Conservation (phyloP, 2,329 filamentous ascomycete genomes). For the Magnaporthiopsis rhizophila region DNA sequence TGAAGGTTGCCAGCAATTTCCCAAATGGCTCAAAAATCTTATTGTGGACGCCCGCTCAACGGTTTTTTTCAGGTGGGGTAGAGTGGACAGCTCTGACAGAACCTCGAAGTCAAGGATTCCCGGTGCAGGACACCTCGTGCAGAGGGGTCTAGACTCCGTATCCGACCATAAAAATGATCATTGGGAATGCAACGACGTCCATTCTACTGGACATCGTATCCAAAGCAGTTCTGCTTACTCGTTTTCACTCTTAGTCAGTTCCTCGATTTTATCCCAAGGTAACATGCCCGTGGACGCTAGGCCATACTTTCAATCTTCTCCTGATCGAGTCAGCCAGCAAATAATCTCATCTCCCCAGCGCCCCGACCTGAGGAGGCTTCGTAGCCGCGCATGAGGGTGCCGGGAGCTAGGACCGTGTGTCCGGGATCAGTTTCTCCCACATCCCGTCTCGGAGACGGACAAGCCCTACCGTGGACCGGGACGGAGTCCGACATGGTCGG, state of each 20-base stretch:
- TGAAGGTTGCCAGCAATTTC: not conserved
- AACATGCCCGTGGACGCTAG: not conserved
- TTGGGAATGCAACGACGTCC: too few relatives aligned
- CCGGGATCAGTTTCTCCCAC: slow-evolving; percentile 44
- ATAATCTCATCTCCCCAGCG: slow-evolving; percentile 60
- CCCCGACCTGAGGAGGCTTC: slow-evolving; percentile 57
- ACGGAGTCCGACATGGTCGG: not conserved
- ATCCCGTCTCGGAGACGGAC: slow-evolving; percentile 16
- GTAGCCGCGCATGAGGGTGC: slow-evolving; percentile 50
- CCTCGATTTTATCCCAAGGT: slow-evolving; percentile 17
- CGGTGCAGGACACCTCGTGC: too few relatives aligned
- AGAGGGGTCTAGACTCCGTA: too few relatives aligned
- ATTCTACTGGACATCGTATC: too few relatives aligned
- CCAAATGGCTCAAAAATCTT: not conserved
- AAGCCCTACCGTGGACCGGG: too few relatives aligned
- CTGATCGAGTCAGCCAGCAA: slow-evolving; percentile 33
- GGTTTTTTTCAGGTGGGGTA: not conserved
- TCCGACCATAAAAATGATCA: too few relatives aligned
- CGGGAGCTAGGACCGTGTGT: slow-evolving; percentile 40
- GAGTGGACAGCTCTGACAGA: too few relatives aligned
- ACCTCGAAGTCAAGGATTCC: slow-evolving; percentile 3
- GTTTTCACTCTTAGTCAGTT: slow-evolving; percentile 17
- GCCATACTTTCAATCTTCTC: too few relatives aligned
- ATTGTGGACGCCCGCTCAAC: not conserved
- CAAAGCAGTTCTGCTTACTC: too few relatives aligned